Evolutionary conservation across 73 alveolate species (phyloP).

Genomic region (Tetrahymena borealis): DNA sequence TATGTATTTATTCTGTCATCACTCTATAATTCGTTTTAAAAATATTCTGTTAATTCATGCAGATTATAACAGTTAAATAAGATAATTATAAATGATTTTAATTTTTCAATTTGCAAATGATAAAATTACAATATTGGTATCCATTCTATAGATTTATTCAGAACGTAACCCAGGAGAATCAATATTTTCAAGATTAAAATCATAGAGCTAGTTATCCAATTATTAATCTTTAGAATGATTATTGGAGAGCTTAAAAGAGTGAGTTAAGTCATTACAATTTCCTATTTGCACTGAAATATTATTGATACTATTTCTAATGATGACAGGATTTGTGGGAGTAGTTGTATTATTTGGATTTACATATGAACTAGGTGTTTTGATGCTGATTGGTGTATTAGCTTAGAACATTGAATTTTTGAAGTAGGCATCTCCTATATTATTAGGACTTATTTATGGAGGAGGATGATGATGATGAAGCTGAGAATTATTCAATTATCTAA

Average conservation of each 20-base stretch:
- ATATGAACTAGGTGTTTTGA: not conserved
- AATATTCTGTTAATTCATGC: not conserved
- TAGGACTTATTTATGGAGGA: not conserved
- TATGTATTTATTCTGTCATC: not conserved
- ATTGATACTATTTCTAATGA: not conserved
- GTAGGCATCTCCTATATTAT: not conserved
- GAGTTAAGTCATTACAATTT: not conserved
- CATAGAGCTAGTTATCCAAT: not conserved
- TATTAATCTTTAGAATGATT: not conserved
- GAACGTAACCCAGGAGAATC: not conserved
- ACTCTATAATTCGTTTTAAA: not conserved
- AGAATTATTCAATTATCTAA: not conserved
- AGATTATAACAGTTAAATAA: too few relatives aligned
- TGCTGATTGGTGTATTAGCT: not conserved
- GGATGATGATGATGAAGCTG: not conserved
- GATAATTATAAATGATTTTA: too few relatives aligned
- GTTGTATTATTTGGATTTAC: not conserved
- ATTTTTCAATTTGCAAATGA: too few relatives aligned
- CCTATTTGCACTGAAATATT: not conserved
- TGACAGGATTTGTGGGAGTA: not conserved
- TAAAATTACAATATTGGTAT: not conserved
- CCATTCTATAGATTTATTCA: not conserved
- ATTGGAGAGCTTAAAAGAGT: not conserved
- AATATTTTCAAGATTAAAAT: not conserved
- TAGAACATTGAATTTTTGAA: not conserved